Percentiles rank a stretch among this genome's conserved stretches.
These are phyloP conservation scores for Candida fluviatilis DNA, from an alignment of 805 yeast genomes.

Conservation along the genomic window DNA sequence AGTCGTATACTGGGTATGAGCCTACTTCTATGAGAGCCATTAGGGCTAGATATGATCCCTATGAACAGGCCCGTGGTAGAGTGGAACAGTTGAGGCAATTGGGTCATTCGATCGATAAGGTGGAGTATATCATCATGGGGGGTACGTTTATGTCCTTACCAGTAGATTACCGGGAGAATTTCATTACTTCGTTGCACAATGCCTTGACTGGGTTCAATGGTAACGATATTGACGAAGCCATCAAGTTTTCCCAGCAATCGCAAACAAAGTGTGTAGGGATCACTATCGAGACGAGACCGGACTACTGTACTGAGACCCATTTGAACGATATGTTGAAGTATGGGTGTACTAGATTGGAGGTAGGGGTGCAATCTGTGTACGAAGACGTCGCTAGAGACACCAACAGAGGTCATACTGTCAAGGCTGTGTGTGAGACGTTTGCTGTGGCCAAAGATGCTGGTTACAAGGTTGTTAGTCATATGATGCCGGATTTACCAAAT, in stretches of 20 bases:
- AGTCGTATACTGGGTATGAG: conserved; percentile 96
- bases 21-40: conserved; percentile 99
- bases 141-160: conserved; percentile 98
- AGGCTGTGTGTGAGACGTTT: conserved; percentile 93
- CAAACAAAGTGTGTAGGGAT: conserved; percentile 97
- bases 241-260: conserved; percentile 85
- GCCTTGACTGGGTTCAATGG: conserved; percentile 93
- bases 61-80: conserved; percentile 97
- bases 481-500: conserved; percentile 99
- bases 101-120: conserved; percentile 96
- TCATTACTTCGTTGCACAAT: conserved; percentile 86
- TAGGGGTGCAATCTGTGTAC: conserved; percentile 95
- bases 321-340: conserved; percentile 91
- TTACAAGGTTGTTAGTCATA: conserved; percentile 94
- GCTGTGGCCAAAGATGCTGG: conserved; percentile 97
- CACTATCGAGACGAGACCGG: conserved; percentile 97
- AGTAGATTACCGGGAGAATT: conserved; percentile 80
- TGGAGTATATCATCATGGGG: conserved; percentile 97
- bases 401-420: conserved; percentile 96
- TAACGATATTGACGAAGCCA: conserved; percentile 83
- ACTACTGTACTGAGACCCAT: conserved; percentile 95
- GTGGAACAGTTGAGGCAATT: conserved; percentile 91
- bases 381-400: conserved; percentile 99
- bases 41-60: conserved; percentile 96
- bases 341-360: conserved; percentile 95